Evolutionary conservation across 2,329 filamentous ascomycete genomes (phyloP), one percentile per base, ranked within the genome.

Genomic region (Chaetothyriales sp.): DNA sequence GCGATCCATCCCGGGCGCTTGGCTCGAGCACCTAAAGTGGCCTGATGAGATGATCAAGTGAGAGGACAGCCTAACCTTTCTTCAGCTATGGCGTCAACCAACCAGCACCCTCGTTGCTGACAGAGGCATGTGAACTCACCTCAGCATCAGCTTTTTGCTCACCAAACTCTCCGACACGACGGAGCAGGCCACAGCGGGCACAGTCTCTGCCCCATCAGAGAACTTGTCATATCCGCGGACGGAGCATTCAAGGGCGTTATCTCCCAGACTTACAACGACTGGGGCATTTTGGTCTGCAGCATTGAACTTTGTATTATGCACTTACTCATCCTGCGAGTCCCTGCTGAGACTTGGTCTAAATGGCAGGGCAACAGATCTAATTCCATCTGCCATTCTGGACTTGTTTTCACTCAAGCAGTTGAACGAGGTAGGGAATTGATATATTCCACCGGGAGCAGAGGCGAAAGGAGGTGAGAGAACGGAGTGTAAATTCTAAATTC

Each of bases 11-110:
- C 56, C 57, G 9, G 57, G 59, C 19, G 46, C 53, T 42, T 64
- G 62, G 62, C 55, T 59, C n/a, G 53, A 55, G 44, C 60, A 61
- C 49, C 53, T 64, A 18, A 44, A 51, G 12, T 64, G 62, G 62
- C 62, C 62, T 6, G 46, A 51, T 7, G 47, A 46, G 26, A 57
- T 54, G 18, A 54, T 58, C 42, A 51, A 51, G 46, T 49, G 43
- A 28, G 12, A 19, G 18, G 20, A 45, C 19, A 15, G 43, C 19
- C 8, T n/a, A 18, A 45, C 32, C 5, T 39, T 39, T 39, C 32
- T 39, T 15, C 32, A 39, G 10, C 2, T 39, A 15, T 39, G 32
- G 10, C 10, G 32, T 39, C 32, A 39, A 15, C 32, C 15, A 25
- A 15, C 32, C 15, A n/a, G n/a, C n/a, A 39, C 32, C 32, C 12